Evolutionary conservation across 768 basidiomycete genomes (phyloP).

Genomic region (Daedaleopsis nitida): DNA sequence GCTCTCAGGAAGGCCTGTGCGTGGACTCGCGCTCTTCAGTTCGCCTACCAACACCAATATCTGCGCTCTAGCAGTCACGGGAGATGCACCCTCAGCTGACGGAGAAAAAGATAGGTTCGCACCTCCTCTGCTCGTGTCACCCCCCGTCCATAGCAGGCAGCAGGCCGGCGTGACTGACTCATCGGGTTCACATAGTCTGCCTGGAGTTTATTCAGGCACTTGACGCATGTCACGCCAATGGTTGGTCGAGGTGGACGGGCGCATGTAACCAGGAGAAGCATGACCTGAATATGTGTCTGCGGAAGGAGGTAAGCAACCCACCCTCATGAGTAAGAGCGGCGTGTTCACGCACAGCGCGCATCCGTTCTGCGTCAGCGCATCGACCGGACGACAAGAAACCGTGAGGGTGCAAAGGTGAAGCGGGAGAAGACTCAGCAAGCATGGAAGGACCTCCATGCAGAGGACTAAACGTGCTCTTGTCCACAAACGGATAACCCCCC

Average conservation of each 20-base stretch:
- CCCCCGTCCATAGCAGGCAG: slow-evolving; percentile 16
- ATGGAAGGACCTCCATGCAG: slow-evolving; percentile 53
- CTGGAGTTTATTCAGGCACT: slow-evolving; percentile 78
- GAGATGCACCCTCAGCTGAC: slow-evolving; percentile 32
- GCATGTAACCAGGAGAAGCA: slow-evolving; percentile 71
- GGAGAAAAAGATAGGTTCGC: slow-evolving; percentile 22
- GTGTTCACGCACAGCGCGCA: background rate
- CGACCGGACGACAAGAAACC: slow-evolving; percentile 59
- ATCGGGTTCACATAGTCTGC: slow-evolving; percentile 51
- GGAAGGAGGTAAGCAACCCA: slow-evolving; percentile 60
- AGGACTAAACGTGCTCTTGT: slow-evolving; percentile 29
- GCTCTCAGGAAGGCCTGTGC: slow-evolving; percentile 3
- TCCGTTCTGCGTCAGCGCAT: slow-evolving; percentile 45
- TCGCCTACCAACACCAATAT: background rate
- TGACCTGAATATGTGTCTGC: slow-evolving; percentile 68
- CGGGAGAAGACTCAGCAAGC: slow-evolving; percentile 59
- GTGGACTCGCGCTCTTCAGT: background rate
- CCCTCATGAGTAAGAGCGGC: slow-evolving; percentile 13
- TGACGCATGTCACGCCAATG: slow-evolving; percentile 64
- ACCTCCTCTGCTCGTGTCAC: slow-evolving; percentile 15
- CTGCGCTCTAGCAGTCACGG: background rate
- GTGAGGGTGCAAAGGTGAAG: slow-evolving; percentile 59
- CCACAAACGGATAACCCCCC: slow-evolving; percentile 24
- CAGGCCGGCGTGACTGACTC: slow-evolving; percentile 5
- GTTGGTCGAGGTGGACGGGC: slow-evolving; percentile 67